phyloP scores from a whole-genome alignment of 768 basidiomycete species.

The Coprinopsis cinerea region DNA sequence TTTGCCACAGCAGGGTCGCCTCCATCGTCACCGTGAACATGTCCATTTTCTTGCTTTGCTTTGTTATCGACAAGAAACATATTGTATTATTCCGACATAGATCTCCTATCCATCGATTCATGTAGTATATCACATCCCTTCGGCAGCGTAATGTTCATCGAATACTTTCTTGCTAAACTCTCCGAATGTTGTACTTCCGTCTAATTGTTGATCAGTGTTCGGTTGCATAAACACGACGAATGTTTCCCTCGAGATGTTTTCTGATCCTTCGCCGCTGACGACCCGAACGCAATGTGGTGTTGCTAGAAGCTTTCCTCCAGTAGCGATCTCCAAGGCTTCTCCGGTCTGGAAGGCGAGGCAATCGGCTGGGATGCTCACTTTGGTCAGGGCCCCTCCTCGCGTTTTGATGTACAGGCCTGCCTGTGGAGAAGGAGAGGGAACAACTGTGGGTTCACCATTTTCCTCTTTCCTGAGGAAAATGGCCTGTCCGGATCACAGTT shows the following conservation, averaged over 20 bases:
- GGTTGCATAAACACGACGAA: constrained; percentile 90
- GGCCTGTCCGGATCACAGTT: no score
- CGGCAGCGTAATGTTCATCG: constrained; percentile 41
- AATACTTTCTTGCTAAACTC: constrained; percentile 85
- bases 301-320: constrained; percentile 72
- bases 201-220: constrained; percentile 70
- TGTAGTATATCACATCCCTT: constrained; percentile 17
- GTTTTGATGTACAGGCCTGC: constrained; percentile 93
- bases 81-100: no score
- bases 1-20: constrained; percentile 34
- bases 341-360: constrained; percentile 96
- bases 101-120: no score
- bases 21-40: constrained; percentile 16
- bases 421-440: constrained; percentile 63
- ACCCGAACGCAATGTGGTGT: constrained; percentile 94
- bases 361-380: constrained; percentile 79
- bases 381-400: constrained; percentile 69
- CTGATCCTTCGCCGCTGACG: constrained; percentile 39
- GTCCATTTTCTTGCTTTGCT: background rate
- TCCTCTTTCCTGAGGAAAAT: constrained; percentile 66
- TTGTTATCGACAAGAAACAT: no score
- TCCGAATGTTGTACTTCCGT: constrained; percentile 73
- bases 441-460: constrained; percentile 34
- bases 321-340: constrained; percentile 89
- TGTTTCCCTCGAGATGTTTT: constrained; percentile 72